Evolutionary conservation across 805 yeast genomes (phyloP).

Genomic region (Candida railenensis): DNA sequence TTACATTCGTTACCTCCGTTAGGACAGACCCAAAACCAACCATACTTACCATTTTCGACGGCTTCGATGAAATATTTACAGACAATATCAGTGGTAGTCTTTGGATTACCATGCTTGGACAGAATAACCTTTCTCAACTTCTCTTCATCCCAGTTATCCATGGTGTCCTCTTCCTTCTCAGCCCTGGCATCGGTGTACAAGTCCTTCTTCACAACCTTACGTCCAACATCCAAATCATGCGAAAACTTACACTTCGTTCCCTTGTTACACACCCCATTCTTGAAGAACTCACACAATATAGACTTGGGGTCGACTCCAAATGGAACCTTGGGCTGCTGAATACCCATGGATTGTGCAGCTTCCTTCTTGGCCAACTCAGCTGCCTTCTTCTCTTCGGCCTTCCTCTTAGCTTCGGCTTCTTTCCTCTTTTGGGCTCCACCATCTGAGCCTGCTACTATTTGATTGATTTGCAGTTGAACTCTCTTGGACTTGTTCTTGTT

Average conservation of each 20-base stretch:
- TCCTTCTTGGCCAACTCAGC: constrained; percentile 87
- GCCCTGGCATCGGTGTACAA: constrained; percentile 85
- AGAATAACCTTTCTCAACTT: constrained; percentile 81
- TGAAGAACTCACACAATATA: constrained; percentile 86
- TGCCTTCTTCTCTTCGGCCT: constrained; percentile 80
- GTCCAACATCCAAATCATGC: constrained; percentile 81
- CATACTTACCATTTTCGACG: constrained; percentile 94
- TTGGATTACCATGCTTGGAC: constrained; percentile 93
- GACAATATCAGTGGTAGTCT: constrained; percentile 90
- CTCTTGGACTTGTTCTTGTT: constrained; percentile 93
- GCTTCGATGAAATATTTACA: constrained; percentile 96
- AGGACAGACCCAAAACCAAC: constrained; percentile 99
- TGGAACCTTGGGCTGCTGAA: constrained; percentile 81
- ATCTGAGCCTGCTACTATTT: constrained; percentile 43
- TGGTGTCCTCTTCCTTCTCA: constrained; percentile 74
- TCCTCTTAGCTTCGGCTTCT: constrained; percentile 71
- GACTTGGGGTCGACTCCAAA: constrained; percentile 98
- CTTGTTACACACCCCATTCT: constrained; percentile 79
- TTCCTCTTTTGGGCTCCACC: constrained; percentile 58
- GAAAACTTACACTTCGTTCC: constrained; percentile 89
- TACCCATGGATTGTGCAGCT: constrained; percentile 73
- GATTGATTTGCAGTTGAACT: constrained; percentile 66
- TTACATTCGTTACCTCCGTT: constrained; percentile 91
- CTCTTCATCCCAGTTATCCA: constrained; percentile 97
- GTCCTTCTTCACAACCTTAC: constrained; percentile 85